Percentiles rank a stretch among this genome's conserved stretches.
Evolutionary conservation across 2,329 filamentous ascomycete species (phyloP).

Genomic region (Leptographium lundbergii): DNA sequence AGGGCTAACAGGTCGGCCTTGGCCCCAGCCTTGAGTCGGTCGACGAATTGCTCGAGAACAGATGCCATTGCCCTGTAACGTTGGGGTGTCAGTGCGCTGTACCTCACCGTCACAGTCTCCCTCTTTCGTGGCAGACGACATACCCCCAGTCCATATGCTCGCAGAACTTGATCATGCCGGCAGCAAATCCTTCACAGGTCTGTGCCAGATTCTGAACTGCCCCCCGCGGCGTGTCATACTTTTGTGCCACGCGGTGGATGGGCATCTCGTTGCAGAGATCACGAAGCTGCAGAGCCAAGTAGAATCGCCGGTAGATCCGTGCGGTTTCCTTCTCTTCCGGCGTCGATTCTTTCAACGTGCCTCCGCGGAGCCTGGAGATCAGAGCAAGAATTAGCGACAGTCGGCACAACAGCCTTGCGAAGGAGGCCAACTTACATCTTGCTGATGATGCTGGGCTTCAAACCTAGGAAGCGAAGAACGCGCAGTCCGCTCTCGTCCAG

Average conservation of each 20-base stretch:
- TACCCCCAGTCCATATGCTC: conserved; percentile 62
- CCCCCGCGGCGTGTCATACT: conserved; percentile 59
- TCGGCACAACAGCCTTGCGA: no score
- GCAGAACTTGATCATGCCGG: conserved; percentile 70
- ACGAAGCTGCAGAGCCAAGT: conserved; percentile 63
- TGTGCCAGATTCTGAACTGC: conserved; percentile 60
- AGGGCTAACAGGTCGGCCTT: conserved; percentile 58
- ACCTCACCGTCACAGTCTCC: background rate
- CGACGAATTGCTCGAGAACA: conserved; percentile 62
- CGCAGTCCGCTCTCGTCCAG: conserved; percentile 61
- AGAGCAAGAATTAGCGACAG: background rate
- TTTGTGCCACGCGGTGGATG: conserved; percentile 53
- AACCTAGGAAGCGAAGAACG: conserved; percentile 53
- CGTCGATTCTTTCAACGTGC: conserved; percentile 48
- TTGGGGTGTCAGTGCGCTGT: background rate
- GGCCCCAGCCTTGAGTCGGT: conserved; percentile 60
- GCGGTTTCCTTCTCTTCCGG: conserved; percentile 45
- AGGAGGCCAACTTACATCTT: conserved; percentile 38
- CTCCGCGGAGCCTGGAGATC: conserved; percentile 48
- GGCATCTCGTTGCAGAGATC: conserved; percentile 68
- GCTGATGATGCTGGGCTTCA: conserved; percentile 55
- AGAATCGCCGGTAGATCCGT: conserved; percentile 59
- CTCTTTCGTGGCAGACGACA: conserved; percentile 11
- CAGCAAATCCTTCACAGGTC: conserved; percentile 66
- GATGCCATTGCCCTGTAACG: conserved; percentile 50